phyloP scores from a whole-genome alignment of 306 rosid species.

The Prunus dulcis region DNA sequence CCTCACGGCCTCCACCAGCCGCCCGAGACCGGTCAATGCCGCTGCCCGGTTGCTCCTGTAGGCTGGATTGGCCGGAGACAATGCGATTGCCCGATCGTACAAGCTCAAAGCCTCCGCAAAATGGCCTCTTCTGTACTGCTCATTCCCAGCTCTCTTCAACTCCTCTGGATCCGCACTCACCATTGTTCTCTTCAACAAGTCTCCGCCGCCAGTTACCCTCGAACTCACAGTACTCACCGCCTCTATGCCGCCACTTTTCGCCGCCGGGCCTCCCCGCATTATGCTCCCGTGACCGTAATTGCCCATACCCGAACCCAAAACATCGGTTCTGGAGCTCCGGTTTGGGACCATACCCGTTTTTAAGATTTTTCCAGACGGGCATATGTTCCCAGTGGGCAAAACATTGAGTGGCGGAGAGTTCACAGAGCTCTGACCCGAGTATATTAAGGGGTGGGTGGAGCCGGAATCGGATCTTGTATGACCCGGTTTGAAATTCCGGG shows the following conservation, averaged over 20 bases:
- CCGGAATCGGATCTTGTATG: conserved; percentile 71
- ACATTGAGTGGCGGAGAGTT: conserved; percentile 62
- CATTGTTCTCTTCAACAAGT: conserved; percentile 36
- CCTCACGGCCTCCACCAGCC: conserved; percentile 69
- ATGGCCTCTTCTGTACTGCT: conserved; percentile 65
- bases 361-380: conserved; percentile 77
- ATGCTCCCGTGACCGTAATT: conserved; percentile 93
- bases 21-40: conserved; percentile 69
- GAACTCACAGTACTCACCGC: conserved; percentile 1
- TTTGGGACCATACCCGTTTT: conserved; percentile 54
- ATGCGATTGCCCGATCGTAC: conserved; percentile 73
- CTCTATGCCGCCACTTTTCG: conserved; percentile 28
- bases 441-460: conserved; percentile 36
- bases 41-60: conserved; percentile 91
- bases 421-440: conserved; percentile 64
- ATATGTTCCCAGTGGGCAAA: conserved; percentile 87
- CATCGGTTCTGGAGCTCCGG: conserved; percentile 56
- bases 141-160: conserved; percentile 77
- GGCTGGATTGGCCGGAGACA: conserved; percentile 67
- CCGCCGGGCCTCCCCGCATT: conserved; percentile 66
- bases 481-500: conserved; percentile 41
- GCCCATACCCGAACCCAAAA: conserved; percentile 74
- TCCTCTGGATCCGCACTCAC: conserved; percentile 70
- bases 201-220: conserved; percentile 24
- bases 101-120: conserved; percentile 73